Conservation (phyloP, 129 eudicot genomes). For the Chrysanthemum seticuspe region DNA sequence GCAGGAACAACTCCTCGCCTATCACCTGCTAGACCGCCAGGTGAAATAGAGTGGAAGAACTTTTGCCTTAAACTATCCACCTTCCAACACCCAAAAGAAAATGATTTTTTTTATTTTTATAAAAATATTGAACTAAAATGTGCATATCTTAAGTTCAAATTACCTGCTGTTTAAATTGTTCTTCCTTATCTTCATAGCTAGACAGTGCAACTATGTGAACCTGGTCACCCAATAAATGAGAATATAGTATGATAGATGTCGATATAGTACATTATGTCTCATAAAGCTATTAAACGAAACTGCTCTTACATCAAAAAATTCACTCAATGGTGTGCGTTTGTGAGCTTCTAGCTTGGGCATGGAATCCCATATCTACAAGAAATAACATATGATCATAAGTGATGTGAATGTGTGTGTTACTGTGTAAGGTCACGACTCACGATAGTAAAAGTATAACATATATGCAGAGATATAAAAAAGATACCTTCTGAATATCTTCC, state of each 20-base stretch:
- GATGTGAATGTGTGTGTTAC: too few species aligned
- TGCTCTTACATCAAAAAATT: conserved; percentile 76
- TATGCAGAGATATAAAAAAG: too few species aligned
- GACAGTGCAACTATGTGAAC: conserved; percentile 74
- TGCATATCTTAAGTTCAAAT: not conserved
- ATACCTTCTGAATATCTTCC: conserved; percentile 1
- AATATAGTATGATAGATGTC: too few species aligned
- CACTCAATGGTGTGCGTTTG: conserved; percentile 70
- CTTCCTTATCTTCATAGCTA: conserved; percentile 73
- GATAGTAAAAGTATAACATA: too few species aligned
- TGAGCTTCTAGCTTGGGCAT: conserved; percentile 87
- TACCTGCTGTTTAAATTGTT: conserved; percentile 72
- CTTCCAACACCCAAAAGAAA: conserved; percentile 29
- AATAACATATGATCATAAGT: not conserved
- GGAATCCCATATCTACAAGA: conserved; percentile 70
- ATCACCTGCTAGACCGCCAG: conserved; percentile 79
- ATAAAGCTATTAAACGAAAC: too few species aligned
- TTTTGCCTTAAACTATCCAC: conserved; percentile 62
- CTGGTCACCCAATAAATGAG: conserved; percentile 28
- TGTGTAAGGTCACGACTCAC: too few species aligned
- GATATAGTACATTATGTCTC: too few species aligned
- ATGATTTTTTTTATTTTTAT: too few species aligned
- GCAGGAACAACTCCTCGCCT: conserved; percentile 77
- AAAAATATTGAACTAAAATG: too few species aligned
- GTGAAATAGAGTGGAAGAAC: conserved; percentile 57